A percentile compares a stretch with the other conserved stretches of the same genome.
Conservation (phyloP, 176 grass and related monocot genomes). For the Themeda triandra region DNA sequence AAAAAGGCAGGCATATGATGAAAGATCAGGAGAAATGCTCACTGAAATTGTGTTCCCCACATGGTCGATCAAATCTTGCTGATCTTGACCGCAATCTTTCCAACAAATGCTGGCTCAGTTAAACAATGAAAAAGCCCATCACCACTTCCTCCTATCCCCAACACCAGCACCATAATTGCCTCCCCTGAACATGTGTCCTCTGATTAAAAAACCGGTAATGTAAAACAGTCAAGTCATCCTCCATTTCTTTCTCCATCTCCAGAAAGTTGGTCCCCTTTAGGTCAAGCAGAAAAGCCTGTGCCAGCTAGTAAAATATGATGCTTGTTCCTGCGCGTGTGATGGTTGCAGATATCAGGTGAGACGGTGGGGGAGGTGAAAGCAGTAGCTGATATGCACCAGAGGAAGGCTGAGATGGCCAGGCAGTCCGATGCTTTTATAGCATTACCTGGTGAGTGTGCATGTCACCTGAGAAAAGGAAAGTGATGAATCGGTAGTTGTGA, state of each 20-base stretch:
- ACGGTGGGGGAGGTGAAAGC: slow-evolving; percentile 11
- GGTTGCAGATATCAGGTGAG: slow-evolving; percentile 19
- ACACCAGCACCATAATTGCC: slow-evolving; percentile 27
- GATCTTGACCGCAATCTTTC: slow-evolving; percentile 24
- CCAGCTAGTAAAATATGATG: slow-evolving; percentile 9
- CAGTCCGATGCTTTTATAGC: slow-evolving; percentile 18
- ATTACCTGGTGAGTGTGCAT: slow-evolving; percentile 8
- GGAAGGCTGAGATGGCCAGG: slow-evolving; percentile 6
- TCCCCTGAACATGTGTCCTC: slow-evolving; percentile 23
- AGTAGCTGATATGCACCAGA: slow-evolving; percentile 15
- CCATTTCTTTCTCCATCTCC: slow-evolving; percentile 31
- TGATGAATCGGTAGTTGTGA: neutral
- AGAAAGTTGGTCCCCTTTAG: slow-evolving; percentile 37
- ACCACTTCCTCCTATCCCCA: slow-evolving; percentile 19
- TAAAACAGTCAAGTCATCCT: neutral
- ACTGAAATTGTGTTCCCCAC: slow-evolving; percentile 36
- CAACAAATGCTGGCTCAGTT: slow-evolving; percentile 3
- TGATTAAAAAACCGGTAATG: slow-evolving; percentile 3
- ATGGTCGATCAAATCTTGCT: slow-evolving; percentile 33
- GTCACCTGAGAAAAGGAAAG: slow-evolving; percentile 7
- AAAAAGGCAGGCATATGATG: slow-evolving; percentile 29
- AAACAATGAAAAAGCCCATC: slow-evolving; percentile 29
- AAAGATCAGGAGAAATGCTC: slow-evolving; percentile 37
- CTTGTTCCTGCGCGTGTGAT: neutral
- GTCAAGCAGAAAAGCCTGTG: slow-evolving; percentile 26